Evolutionary conservation across 805 yeast species (phyloP).

Genomic region (Lipomyces orientalis): DNA sequence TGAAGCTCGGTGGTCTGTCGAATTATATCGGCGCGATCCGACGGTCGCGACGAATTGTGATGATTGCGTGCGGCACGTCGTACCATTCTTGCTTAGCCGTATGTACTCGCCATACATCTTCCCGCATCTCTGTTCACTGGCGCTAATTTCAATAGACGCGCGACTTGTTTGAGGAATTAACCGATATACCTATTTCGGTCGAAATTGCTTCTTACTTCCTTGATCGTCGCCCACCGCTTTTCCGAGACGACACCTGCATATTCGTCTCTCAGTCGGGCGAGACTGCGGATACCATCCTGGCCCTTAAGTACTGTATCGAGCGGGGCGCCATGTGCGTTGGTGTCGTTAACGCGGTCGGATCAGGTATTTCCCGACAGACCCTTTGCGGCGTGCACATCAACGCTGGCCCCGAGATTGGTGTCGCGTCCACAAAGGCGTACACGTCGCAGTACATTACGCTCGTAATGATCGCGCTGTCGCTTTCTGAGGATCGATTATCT

Average conservation of each 20-base stretch:
- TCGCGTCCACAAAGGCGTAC: conserved; percentile 98
- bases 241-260: conserved; percentile 96
- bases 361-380: conserved; percentile 93
- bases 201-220: conserved; percentile 94
- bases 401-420: conserved; percentile 99
- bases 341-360: conserved; percentile 96
- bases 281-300: conserved; percentile 96
- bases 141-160: conserved; percentile 58
- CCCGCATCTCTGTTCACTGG: not conserved
- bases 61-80: conserved; percentile 99
- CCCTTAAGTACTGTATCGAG: conserved; percentile 92
- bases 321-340: conserved; percentile 98
- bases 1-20: conserved; percentile 89
- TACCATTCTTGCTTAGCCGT: conserved; percentile 94
- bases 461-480: conserved; percentile 94
- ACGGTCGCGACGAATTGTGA: conserved; percentile 91
- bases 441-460: conserved; percentile 97
- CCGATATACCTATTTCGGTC: conserved; percentile 91
- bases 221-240: conserved; percentile 95
- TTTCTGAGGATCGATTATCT: conserved; percentile 89
- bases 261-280: conserved; percentile 99
- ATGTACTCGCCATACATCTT: not conserved
- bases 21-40: conserved; percentile 85
- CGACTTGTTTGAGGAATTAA: conserved; percentile 92
- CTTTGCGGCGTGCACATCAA: conserved; percentile 99